Percentiles rank a stretch among this genome's conserved stretches.
These are phyloP conservation scores for Mortierella sp. DNA, from an alignment of 371 early-diverging fungal genomes.

Conservation along the genomic window DNA sequence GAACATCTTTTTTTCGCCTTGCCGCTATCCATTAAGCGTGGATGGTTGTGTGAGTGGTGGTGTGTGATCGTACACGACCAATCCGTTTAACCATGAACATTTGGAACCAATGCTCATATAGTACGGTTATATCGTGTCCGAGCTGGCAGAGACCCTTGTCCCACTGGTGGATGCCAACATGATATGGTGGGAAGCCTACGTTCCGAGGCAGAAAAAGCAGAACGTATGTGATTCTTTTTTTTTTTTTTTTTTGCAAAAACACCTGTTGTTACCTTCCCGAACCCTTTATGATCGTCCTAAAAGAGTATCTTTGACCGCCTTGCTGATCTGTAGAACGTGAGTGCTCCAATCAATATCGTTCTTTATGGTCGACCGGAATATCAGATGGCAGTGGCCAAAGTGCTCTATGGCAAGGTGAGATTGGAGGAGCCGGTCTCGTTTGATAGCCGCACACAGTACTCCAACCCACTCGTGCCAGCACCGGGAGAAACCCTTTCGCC, in stretches of 20 bases:
- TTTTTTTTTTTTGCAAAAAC: background rate
- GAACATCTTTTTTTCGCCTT: too few species aligned
- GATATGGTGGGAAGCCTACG: conserved; percentile 49
- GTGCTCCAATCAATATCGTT: conserved; percentile 36
- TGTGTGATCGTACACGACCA: too few species aligned
- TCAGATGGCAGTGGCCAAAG: conserved; percentile 27
- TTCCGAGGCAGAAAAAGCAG: conserved; percentile 32
- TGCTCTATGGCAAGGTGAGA: conserved; percentile 17
- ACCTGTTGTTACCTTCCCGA: too few species aligned
- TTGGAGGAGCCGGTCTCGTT: conserved; percentile 42
- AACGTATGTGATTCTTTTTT: conserved; percentile 14
- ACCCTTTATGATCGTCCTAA: too few species aligned
- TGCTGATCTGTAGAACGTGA: conserved; percentile 12
- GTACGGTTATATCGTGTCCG: conserved; percentile 40
- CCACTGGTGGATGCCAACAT: conserved; percentile 38
- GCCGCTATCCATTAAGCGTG: too few species aligned
- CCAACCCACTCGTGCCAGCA: conserved; percentile 32
- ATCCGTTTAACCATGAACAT: background rate
- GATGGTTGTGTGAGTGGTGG: too few species aligned
- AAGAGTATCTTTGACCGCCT: too few species aligned
- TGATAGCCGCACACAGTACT: conserved; percentile 30
- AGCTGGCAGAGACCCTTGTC: conserved; percentile 28
- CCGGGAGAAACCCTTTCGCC: conserved; percentile 35
- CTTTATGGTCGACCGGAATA: conserved; percentile 34
- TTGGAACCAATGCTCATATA: too few species aligned